These are phyloP conservation scores for Ustilago tritici DNA, from an alignment of 1,284 basidiomycete genomes.

Conservation along the genomic window DNA sequence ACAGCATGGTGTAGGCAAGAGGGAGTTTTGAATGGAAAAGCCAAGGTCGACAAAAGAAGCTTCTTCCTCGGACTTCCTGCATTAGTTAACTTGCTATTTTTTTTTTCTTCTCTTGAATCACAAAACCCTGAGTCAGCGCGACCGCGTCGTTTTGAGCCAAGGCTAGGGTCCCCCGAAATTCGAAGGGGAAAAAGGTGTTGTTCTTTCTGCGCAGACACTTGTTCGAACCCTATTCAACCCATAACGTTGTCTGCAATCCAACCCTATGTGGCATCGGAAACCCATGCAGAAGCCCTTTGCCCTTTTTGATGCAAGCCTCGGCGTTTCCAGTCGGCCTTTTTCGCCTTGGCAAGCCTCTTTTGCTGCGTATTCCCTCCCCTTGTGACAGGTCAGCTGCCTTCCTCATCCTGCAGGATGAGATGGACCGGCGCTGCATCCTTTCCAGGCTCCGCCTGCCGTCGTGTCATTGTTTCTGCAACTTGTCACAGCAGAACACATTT, in stretches of 20 bases:
- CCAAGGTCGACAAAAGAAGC: conserved; percentile 2
- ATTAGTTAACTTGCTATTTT: not conserved
- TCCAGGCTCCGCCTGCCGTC: conserved; percentile 13
- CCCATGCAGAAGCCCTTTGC: not conserved
- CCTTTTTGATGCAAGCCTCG: conserved; percentile 7
- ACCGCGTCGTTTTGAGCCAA: not conserved
- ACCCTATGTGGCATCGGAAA: not conserved
- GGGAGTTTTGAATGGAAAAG: not conserved
- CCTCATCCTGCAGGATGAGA: not conserved
- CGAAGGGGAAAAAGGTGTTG: not conserved
- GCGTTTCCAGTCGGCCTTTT: not conserved
- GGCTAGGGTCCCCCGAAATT: not conserved
- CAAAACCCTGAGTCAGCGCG: not conserved
- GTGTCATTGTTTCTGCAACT: not conserved
- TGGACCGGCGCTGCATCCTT: conserved; percentile 9
- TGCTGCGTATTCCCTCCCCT: conserved; percentile 2
- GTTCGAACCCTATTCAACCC: not conserved
- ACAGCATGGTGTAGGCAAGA: not conserved
- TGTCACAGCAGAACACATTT: not conserved
- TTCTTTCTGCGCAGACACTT: not conserved
- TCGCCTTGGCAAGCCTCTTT: not conserved
- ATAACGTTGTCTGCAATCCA: conserved; percentile 4
- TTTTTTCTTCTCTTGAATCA: not conserved
- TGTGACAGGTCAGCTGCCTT: conserved; percentile 5
- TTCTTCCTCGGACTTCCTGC: not conserved